A percentile compares a stretch with the other conserved stretches of the same genome.
These are phyloP conservation scores for Zea mays DNA, from an alignment of 176 grass and related monocot species.

Conservation along the genomic window Zm-B73-REFERENCE-NAM-5.0 NC_050096.1:3265501-3266000, in stretches of 20 bases:
- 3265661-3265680: not conserved
- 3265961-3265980: not conserved
- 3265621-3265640: too few relatives aligned
- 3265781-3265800: not conserved
- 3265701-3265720: not conserved
- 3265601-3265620: too few relatives aligned
- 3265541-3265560: too few relatives aligned
- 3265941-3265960: slow-evolving; percentile 9
- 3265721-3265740: not conserved
- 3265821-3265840: not conserved
- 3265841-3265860: not conserved
- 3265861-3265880: not conserved
- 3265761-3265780: slow-evolving; percentile 17
- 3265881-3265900: not conserved
- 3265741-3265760: slow-evolving; percentile 16
- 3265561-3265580: too few relatives aligned
- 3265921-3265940: not conserved
- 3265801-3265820: not conserved
- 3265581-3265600: too few relatives aligned
- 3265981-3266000: not conserved
- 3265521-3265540: not conserved
- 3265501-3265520: not conserved
- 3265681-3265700: not conserved
- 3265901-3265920: slow-evolving; percentile 27
- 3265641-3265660: too few relatives aligned